Evolutionary conservation across 2,329 filamentous ascomycete species (phyloP).

Genomic region (Cordyceps fumosorosea): DNA sequence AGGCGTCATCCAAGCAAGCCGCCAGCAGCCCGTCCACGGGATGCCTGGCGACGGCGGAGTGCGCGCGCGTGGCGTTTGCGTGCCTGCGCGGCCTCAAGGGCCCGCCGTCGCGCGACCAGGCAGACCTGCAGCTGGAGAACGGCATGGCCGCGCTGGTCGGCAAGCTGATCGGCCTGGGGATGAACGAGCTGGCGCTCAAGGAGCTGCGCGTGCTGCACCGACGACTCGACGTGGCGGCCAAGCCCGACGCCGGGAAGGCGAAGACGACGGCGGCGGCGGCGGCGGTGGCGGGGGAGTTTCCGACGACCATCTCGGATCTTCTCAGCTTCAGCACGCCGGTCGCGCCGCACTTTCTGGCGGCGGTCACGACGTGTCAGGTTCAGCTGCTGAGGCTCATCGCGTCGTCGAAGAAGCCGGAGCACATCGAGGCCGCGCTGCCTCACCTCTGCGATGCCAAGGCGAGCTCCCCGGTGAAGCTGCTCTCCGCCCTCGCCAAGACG

Average conservation of each 20-base stretch:
- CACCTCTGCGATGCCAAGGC: slow-evolving; percentile 45
- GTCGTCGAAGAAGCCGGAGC: slow-evolving; percentile 50
- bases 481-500: slow-evolving; percentile 40
- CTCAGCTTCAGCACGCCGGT: slow-evolving; percentile 51
- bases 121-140: slow-evolving; percentile 62
- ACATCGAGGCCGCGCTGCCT: slow-evolving; percentile 51
- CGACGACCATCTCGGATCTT: slow-evolving; percentile 45
- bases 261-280: slow-evolving; percentile 25
- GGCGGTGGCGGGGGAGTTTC: slow-evolving; percentile 23
- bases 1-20: slow-evolving; percentile 20
- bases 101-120: slow-evolving; percentile 45
- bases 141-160: slow-evolving; percentile 65
- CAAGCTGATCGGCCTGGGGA: slow-evolving; percentile 56
- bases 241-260: slow-evolving; percentile 10
- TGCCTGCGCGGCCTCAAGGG: slow-evolving; percentile 55
- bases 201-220: slow-evolving; percentile 62
- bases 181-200: slow-evolving; percentile 62
- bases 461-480: slow-evolving; percentile 53
- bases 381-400: slow-evolving; percentile 59
- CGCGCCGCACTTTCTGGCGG: slow-evolving; percentile 37
- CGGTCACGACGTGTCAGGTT: slow-evolving; percentile 59
- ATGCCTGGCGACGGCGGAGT: slow-evolving; percentile 58
- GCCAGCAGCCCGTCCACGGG: slow-evolving; percentile 29
- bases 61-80: slow-evolving; percentile 59
- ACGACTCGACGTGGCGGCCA: slow-evolving; percentile 42